phyloP scores from a whole-genome alignment of 2,329 filamentous ascomycete genomes.

The Aspergillus ustus region DNA sequence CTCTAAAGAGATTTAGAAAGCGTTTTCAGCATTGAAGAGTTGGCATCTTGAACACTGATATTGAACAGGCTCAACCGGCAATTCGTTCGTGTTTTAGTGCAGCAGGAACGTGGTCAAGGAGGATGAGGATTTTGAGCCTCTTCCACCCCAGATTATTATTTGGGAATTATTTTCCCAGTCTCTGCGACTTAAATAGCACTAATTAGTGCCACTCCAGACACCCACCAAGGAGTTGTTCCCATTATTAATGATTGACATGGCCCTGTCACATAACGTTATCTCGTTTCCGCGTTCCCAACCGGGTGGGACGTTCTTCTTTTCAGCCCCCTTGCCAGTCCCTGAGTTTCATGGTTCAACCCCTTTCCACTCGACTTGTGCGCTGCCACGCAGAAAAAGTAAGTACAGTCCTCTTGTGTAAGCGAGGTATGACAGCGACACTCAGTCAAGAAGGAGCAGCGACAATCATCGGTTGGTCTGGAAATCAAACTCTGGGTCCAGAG shows the following conservation, averaged over 20 bases:
- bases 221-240: not conserved
- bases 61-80: not conserved
- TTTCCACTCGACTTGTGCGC: not conserved
- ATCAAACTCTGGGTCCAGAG: constrained; percentile 11
- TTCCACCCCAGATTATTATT: constrained; percentile 14
- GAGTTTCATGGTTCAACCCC: constrained; percentile 5
- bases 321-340: constrained; percentile 5
- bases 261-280: constrained; percentile 4
- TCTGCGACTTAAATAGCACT: constrained; percentile 1
- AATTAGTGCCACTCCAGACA: constrained; percentile 1
- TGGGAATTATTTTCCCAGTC: not conserved
- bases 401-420: constrained; percentile 6
- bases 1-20: not conserved
- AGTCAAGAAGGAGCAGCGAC: not conserved
- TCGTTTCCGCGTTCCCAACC: constrained; percentile 3
- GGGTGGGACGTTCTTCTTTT: constrained; percentile 5
- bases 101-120: not conserved
- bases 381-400: not conserved
- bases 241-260: constrained; percentile 8
- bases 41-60: not conserved
- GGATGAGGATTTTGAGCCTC: constrained; percentile 16
- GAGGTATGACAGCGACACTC: constrained; percentile 11
- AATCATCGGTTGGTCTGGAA: not conserved
- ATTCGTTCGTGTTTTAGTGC: not conserved
- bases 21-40: not conserved